Evolutionary conservation across 345 rosid genomes (phyloP).

Genomic region (Psidium guajava): DNA sequence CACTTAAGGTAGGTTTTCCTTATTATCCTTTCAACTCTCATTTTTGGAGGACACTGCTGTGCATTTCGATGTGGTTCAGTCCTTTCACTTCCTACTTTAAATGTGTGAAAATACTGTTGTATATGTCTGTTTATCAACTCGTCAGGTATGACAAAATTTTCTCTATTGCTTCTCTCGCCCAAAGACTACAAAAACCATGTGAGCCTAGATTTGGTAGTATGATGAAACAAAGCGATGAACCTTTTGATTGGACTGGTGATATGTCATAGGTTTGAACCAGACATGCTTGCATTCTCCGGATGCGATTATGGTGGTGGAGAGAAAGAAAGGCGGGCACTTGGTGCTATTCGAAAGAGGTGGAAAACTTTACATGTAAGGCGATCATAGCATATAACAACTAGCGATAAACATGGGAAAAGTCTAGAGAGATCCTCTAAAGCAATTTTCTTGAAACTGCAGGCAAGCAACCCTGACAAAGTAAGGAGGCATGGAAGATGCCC

Average conservation of each 20-base stretch:
- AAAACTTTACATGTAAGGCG: conserved; percentile 64
- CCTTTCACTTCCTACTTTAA: background rate
- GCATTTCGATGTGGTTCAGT: background rate
- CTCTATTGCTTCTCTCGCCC: background rate
- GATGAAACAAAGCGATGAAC: background rate
- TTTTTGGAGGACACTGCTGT: background rate
- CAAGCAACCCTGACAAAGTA: conserved; percentile 65
- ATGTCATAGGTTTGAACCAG: conserved; percentile 69
- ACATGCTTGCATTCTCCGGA: conserved; percentile 97
- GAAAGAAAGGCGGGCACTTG: conserved; percentile 63
- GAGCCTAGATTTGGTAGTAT: background rate
- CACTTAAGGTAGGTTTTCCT: conserved; percentile 60
- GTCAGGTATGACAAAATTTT: background rate
- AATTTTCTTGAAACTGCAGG: conserved; percentile 24
- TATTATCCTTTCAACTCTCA: background rate
- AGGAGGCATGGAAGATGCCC: conserved; percentile 84
- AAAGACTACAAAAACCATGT: background rate
- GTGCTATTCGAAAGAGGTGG: conserved; percentile 79
- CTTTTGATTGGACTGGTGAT: background rate
- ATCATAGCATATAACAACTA: background rate
- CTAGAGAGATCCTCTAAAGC: background rate
- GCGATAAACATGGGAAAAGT: background rate
- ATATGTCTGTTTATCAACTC: background rate
- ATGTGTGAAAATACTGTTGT: background rate
- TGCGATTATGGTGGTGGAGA: conserved; percentile 91